A percentile compares a stretch with the other conserved stretches of the same genome.
These are phyloP conservation scores for Collybia sordida DNA, from an alignment of 768 basidiomycete species.

Conservation along the genomic window DNA sequence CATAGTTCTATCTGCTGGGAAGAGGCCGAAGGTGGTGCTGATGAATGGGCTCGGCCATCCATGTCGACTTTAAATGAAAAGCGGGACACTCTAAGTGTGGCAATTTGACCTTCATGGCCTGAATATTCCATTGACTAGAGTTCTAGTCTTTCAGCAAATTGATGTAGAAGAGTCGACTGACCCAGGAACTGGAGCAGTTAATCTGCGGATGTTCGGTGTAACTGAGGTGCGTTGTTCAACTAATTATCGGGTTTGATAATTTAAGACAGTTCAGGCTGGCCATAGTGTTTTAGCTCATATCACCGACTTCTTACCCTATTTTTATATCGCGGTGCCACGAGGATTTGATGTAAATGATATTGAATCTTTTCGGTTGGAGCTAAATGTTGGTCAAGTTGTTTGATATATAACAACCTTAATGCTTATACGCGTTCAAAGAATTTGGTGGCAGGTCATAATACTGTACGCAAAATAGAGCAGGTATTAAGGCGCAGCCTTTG, in stretches of 20 bases:
- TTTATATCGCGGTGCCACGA: conserved; percentile 85
- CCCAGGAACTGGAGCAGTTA: conserved; percentile 38
- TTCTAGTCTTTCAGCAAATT: conserved; percentile 91
- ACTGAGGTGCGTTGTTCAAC: conserved; percentile 59
- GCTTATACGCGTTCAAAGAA: conserved; percentile 25
- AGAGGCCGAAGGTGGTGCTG: conserved; percentile 79
- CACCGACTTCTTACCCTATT: conserved; percentile 86
- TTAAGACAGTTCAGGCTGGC: conserved; percentile 52
- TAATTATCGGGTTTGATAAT: background rate
- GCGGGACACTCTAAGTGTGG: conserved; percentile 67
- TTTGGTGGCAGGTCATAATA: conserved; percentile 27
- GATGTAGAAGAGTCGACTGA: conserved; percentile 75
- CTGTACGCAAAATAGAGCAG: conserved; percentile 55
- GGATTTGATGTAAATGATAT: conserved; percentile 76
- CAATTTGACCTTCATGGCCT: background rate
- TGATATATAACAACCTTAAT: background rate
- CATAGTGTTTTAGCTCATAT: conserved; percentile 88
- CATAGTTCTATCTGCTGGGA: background rate
- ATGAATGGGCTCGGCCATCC: conserved; percentile 68
- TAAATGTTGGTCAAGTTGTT: conserved; percentile 62
- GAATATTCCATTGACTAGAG: background rate
- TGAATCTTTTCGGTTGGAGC: conserved; percentile 56
- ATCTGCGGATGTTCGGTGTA: conserved; percentile 82
- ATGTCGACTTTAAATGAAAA: conserved; percentile 55
- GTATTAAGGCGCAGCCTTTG: conserved; percentile 73